Evolutionary conservation across 2,329 filamentous ascomycete species (phyloP).

Genomic region (Balansia obtecta): DNA sequence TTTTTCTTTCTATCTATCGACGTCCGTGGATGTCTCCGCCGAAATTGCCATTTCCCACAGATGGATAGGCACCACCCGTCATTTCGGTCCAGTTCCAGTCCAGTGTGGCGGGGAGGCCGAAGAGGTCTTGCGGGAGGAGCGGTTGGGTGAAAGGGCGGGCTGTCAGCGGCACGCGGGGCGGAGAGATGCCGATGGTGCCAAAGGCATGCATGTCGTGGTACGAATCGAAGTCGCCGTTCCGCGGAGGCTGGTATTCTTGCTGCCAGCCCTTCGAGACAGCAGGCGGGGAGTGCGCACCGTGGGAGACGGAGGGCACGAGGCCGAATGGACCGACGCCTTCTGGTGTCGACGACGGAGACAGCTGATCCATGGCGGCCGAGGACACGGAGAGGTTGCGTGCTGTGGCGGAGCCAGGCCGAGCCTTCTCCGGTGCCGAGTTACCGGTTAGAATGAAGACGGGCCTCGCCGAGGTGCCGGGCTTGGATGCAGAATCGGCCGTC

Average conservation of each 20-base stretch:
- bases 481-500: constrained; percentile 37
- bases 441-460: not conserved
- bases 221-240: constrained; percentile 28
- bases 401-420: constrained; percentile 3
- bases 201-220: constrained; percentile 35
- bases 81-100: constrained; percentile 76
- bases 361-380: constrained; percentile 5
- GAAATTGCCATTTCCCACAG: constrained; percentile 50
- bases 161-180: constrained; percentile 5
- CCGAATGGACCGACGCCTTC: constrained; percentile 14
- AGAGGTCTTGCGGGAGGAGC: constrained; percentile 83
- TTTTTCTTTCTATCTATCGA: not conserved
- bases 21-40: constrained; percentile 10
- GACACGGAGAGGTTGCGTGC: constrained; percentile 2
- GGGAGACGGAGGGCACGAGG: constrained; percentile 11
- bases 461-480: constrained; percentile 5
- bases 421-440: constrained; percentile 1
- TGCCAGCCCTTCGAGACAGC: constrained; percentile 33
- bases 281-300: constrained; percentile 31
- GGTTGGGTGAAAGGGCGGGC: constrained; percentile 60
- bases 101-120: constrained; percentile 90
- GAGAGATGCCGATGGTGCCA: constrained; percentile 17
- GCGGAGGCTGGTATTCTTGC: constrained; percentile 28
- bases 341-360: constrained; percentile 16
- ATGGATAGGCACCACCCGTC: constrained; percentile 51